Percentiles rank a stretch among this genome's conserved stretches.
Evolutionary conservation across 1,284 basidiomycete genomes (phyloP).

Genomic region (Cryptococcus sp.): DNA sequence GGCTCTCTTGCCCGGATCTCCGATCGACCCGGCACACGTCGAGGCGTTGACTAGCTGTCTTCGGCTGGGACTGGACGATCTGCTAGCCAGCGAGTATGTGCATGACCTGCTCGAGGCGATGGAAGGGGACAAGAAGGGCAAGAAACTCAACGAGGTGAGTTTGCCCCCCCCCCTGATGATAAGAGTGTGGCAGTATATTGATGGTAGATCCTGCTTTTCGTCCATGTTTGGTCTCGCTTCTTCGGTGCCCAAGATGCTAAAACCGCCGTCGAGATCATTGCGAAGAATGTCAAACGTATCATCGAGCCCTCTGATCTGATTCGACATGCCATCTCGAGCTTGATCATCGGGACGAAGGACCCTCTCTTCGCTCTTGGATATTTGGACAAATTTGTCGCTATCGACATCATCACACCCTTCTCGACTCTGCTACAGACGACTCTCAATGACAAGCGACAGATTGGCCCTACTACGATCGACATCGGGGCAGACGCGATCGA

Average conservation of each 20-base stretch:
- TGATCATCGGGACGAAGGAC: constrained; percentile 13
- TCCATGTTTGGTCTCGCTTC: constrained; percentile 32
- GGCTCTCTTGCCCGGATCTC: neutral
- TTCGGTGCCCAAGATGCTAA: constrained; percentile 15
- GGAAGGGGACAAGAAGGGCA: constrained; percentile 21
- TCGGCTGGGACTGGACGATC: constrained; percentile 8
- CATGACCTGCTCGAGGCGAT: constrained; percentile 14
- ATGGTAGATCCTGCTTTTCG: constrained; percentile 15
- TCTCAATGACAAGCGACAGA: neutral
- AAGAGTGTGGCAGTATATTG: neutral
- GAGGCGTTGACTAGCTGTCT: constrained; percentile 8
- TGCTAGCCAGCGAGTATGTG: constrained; percentile 23
- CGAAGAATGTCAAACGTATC: constrained; percentile 9
- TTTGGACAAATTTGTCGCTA: neutral
- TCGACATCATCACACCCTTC: constrained; percentile 4
- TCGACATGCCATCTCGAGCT: constrained; percentile 7
- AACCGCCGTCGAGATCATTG: constrained; percentile 7
- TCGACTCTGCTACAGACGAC: neutral
- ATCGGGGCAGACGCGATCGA: neutral
- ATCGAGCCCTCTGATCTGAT: neutral
- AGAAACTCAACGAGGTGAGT: constrained; percentile 14
- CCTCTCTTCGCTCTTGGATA: neutral
- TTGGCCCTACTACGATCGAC: neutral
- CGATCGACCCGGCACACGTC: constrained; percentile 1
- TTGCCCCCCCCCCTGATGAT: too few relatives aligned